phyloP scores from a whole-genome alignment of 2,329 filamentous ascomycete genomes.

The Thelonectria discophora region DNA sequence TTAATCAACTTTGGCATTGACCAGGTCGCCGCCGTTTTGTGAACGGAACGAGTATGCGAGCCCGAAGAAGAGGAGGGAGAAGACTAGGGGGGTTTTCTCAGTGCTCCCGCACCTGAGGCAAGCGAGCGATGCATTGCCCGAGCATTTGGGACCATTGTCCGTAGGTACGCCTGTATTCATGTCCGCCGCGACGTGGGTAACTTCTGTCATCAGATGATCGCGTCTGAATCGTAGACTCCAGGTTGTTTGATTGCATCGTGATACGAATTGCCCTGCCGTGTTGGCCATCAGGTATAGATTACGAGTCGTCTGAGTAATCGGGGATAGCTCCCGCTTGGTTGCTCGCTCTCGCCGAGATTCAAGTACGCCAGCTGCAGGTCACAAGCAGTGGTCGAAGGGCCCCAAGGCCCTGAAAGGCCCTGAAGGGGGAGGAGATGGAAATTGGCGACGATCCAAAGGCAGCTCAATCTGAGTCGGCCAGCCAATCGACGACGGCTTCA shows the following conservation, averaged over 20 bases:
- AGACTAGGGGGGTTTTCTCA: constrained; percentile 7
- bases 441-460: constrained; percentile 32
- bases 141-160: constrained; percentile 21
- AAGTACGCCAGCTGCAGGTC: constrained; percentile 20
- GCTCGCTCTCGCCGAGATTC: constrained; percentile 41
- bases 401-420: no score
- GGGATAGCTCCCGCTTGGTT: constrained; percentile 5
- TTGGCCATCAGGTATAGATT: neutral
- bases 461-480: neutral
- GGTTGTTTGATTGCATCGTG: constrained; percentile 20
- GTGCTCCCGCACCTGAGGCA: constrained; percentile 13
- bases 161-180: constrained; percentile 1
- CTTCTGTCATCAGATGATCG: constrained; percentile 19
- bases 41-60: constrained; percentile 10
- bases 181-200: neutral
- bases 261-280: constrained; percentile 2
- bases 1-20: neutral
- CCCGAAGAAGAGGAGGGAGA: neutral
- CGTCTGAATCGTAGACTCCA: constrained; percentile 1
- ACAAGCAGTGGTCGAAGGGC: constrained; percentile 25
- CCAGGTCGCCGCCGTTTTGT: constrained; percentile 4
- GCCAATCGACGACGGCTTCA: neutral
- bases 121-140: constrained; percentile 29
- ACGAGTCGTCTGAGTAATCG: constrained; percentile 2
- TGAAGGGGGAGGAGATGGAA: constrained; percentile 18